Percentiles rank a stretch among this genome's conserved stretches.
Evolutionary conservation across 768 basidiomycete species (phyloP).

Genomic region (Suillus tomentosus): DNA sequence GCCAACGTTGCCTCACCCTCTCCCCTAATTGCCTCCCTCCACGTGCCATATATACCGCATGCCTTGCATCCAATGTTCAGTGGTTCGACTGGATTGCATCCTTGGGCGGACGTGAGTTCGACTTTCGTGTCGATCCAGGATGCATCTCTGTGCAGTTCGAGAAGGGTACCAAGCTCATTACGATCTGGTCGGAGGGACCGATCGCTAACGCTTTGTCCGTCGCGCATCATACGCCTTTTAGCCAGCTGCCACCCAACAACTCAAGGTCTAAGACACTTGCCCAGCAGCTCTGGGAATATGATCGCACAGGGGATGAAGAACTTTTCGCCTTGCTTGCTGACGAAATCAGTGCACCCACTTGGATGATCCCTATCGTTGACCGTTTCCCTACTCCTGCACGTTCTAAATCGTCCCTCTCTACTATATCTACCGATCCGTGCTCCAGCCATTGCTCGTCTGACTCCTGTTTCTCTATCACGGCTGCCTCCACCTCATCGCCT

Average conservation of each 20-base stretch:
- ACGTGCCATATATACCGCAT: constrained; percentile 69
- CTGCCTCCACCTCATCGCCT: constrained; percentile 55
- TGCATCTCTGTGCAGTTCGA: constrained; percentile 68
- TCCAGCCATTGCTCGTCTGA: constrained; percentile 66
- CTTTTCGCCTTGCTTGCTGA: constrained; percentile 75
- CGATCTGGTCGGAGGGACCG: constrained; percentile 66
- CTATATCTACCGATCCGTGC: constrained; percentile 52
- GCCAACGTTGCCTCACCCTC: constrained; percentile 72
- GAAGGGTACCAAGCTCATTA: constrained; percentile 48
- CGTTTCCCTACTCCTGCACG: constrained; percentile 56
- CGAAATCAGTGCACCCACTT: constrained; percentile 67
- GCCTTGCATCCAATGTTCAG: constrained; percentile 66
- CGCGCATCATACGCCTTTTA: constrained; percentile 14
- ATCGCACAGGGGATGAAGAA: constrained; percentile 69
- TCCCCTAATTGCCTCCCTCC: constrained; percentile 71
- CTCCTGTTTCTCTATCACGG: constrained; percentile 68
- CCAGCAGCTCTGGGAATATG: constrained; percentile 73
- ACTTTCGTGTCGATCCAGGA: constrained; percentile 81
- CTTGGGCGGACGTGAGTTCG: constrained; percentile 71
- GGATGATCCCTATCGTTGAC: constrained; percentile 65
- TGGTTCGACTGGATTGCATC: constrained; percentile 81
- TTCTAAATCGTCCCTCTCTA: constrained; percentile 60
- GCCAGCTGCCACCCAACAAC: constrained; percentile 20
- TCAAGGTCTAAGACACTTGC: constrained; percentile 59
- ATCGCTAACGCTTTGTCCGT: constrained; percentile 29